Percentiles rank a stretch among this genome's conserved stretches.
Conservation (phyloP, 2,329 filamentous ascomycete genomes). For the Hypoxylon sp. region DNA sequence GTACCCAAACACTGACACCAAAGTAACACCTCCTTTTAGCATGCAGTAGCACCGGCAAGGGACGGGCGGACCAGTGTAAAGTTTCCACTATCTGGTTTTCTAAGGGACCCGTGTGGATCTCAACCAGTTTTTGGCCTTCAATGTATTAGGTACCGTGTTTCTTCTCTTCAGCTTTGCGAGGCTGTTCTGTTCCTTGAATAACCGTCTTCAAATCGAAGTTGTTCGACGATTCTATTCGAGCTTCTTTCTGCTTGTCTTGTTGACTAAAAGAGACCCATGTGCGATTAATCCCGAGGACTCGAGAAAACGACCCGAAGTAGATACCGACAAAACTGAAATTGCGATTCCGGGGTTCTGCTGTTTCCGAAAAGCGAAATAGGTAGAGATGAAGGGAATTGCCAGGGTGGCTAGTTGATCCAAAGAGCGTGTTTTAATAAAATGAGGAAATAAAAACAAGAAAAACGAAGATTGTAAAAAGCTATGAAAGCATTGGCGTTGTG, state of each 20-base stretch:
- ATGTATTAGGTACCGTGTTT: conserved; percentile 4
- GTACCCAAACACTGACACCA: neutral
- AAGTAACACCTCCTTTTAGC: conserved; percentile 25
- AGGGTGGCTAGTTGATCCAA: neutral
- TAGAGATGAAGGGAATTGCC: conserved; percentile 1
- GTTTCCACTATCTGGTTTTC: conserved; percentile 29
- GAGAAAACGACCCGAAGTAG: conserved; percentile 1
- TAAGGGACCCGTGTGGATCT: conserved; percentile 26
- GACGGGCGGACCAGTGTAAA: conserved; percentile 12
- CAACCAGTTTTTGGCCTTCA: conserved; percentile 16
- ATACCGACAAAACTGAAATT: too few species aligned
- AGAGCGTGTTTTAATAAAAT: conserved; percentile 1
- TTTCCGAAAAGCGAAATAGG: too few species aligned
- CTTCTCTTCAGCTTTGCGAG: too few species aligned
- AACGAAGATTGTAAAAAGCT: too few species aligned
- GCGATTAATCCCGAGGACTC: neutral
- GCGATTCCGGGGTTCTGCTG: too few species aligned
- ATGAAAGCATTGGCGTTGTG: too few species aligned
- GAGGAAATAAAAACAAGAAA: conserved; percentile 16
- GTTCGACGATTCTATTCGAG: conserved; percentile 20
- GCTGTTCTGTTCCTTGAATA: conserved; percentile 3
- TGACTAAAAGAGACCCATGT: neutral
- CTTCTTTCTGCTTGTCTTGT: conserved; percentile 1
- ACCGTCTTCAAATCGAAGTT: conserved; percentile 5
- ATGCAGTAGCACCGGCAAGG: conserved; percentile 24